phyloP scores from a whole-genome alignment of 2,329 filamentous ascomycete species.

The Biscogniauxia marginata region DNA sequence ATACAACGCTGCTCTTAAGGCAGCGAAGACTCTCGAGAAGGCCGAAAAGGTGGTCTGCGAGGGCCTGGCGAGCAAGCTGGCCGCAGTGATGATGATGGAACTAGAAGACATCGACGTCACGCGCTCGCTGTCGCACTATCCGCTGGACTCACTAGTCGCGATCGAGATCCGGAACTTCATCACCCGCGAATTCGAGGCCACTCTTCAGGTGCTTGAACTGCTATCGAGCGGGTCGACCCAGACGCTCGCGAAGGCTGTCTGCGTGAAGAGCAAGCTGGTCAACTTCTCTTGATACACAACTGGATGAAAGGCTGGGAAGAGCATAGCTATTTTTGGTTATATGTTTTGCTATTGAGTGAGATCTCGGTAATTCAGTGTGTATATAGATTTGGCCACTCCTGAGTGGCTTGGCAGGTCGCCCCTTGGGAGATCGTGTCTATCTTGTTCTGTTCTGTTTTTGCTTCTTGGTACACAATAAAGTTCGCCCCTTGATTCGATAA shows the following conservation, averaged over 20 bases:
- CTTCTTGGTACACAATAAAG: background rate
- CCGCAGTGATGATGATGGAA: conserved; percentile 49
- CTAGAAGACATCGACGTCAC: conserved; percentile 48
- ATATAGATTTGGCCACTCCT: background rate
- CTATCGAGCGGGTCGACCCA: conserved; percentile 51
- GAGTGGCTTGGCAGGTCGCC: background rate
- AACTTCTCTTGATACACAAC: conserved; percentile 20
- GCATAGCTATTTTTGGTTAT: conserved; percentile 1
- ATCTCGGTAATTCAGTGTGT: background rate
- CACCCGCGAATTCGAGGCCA: conserved; percentile 48
- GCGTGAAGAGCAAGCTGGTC: conserved; percentile 45
- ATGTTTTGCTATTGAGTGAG: background rate
- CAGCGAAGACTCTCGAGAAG: conserved; percentile 42
- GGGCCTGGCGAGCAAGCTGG: conserved; percentile 47
- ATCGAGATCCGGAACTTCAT: conserved; percentile 53
- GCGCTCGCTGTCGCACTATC: conserved; percentile 40
- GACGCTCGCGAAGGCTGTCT: conserved; percentile 46
- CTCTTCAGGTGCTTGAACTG: conserved; percentile 55
- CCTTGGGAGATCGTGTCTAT: background rate
- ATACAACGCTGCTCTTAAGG: conserved; percentile 44
- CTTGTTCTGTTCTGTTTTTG: background rate
- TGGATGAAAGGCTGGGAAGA: background rate
- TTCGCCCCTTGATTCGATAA: background rate
- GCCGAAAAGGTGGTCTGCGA: conserved; percentile 44
- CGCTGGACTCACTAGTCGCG: conserved; percentile 48